These are phyloP conservation scores for Pseudocercospora macadamiae DNA, from an alignment of 2,329 filamentous ascomycete species.

Conservation along the genomic window DNA sequence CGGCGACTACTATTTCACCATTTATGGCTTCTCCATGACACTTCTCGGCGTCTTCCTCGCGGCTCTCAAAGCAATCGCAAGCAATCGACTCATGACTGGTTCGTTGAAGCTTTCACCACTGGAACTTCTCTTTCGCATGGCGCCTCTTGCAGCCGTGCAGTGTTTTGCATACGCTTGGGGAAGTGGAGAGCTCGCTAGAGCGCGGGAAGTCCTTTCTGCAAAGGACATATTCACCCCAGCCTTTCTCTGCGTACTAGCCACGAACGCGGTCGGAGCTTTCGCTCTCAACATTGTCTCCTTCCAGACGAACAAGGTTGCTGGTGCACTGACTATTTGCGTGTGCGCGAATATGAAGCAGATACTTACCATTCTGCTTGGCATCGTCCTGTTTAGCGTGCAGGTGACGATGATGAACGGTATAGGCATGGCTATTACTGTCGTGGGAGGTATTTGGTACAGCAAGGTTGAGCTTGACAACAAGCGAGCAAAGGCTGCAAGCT, in stretches of 20 bases:
- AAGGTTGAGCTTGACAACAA: conserved; percentile 56
- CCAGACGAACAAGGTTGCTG: conserved; percentile 41
- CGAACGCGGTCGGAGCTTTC: conserved; percentile 36
- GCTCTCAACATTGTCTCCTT: conserved; percentile 40
- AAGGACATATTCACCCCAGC: background rate
- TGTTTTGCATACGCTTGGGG: background rate
- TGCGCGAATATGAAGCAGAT: conserved; percentile 41
- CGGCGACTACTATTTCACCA: background rate
- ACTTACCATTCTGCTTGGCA: conserved; percentile 39
- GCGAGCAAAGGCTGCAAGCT: background rate
- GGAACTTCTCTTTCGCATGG: background rate
- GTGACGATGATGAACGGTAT: conserved; percentile 50
- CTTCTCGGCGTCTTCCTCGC: background rate
- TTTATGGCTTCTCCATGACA: background rate
- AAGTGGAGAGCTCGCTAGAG: background rate
- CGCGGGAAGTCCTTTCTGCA: background rate
- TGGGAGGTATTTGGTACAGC: conserved; percentile 61
- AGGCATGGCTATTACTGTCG: conserved; percentile 57
- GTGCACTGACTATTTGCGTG: conserved; percentile 39
- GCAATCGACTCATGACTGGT: background rate
- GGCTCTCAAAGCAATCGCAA: background rate
- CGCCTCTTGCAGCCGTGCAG: background rate
- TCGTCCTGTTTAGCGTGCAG: conserved; percentile 38
- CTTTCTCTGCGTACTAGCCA: background rate
- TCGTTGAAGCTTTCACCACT: background rate